Base-by-base conservation (phyloP, 2,329 filamentous ascomycete species). In the Diplocarpon mali region DNA sequence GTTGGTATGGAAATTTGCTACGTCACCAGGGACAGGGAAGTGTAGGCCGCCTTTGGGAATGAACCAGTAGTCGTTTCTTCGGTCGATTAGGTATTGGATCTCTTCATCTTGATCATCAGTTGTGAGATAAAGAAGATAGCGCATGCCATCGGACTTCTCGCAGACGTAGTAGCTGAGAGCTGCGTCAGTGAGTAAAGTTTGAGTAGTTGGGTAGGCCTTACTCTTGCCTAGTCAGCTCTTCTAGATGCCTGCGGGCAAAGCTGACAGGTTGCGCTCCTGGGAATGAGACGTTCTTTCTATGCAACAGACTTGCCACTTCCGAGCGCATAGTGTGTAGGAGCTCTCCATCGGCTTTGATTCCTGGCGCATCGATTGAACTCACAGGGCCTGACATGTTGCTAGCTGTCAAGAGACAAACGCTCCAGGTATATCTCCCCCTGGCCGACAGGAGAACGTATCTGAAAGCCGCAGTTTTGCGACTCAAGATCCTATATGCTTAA, bases 141-240 rank as follows among this genome's bases (percentile, higher is more conserved):
- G 80, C 52, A 96, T 86, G 44, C 92, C 92, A 62, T 98, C 92
- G 1, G 90, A 95, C 69, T 98, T 98, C 67, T 98, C 92, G 70
- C 90, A 95, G 53, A 98, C 84, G 62, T 89, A 98, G 69, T 96
- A 98, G 65, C 79, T 83, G 50, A 2, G 16, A 27, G 13, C 15
- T 42, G 15, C 15, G 31, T 56, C 42, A 55, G 46, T 32, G 36
- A 11, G 38, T 15, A 40, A 41, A 34, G 29, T 10, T 29, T n/a
- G 30, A 17, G 24, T 16, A 16, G 24, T 16, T 17, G 24, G 24
- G 24, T 14, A 15, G 14, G 63, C 73, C 53, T n/a, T 64, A 83
- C 78, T 96, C 92, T 60, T 84, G 73, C 47, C 73, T 72, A 50
- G 82, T 78, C 30, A 98, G 74, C 67, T 93, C 88, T n/a, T 79